phyloP scores from a whole-genome alignment of 306 rosid genomes.

The Purshia tridentata region DNA sequence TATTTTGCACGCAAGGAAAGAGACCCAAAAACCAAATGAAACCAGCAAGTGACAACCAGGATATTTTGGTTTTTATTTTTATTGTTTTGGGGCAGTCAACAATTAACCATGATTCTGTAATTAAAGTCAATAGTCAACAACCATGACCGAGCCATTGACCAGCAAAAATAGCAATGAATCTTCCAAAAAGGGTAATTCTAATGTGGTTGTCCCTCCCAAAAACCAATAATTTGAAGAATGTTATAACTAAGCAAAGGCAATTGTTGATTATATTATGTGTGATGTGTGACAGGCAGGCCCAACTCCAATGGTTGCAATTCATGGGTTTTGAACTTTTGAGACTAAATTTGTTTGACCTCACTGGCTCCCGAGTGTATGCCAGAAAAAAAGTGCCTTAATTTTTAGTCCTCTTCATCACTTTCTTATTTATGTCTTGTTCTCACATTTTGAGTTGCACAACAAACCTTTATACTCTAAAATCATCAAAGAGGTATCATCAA shows the following conservation, averaged over 20 bases:
- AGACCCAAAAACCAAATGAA: not conserved
- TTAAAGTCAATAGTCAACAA: not conserved
- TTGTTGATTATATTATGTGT: not conserved
- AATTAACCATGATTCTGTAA: too few species aligned
- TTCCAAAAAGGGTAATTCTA: not conserved
- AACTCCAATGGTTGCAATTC: not conserved
- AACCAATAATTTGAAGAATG: not conserved
- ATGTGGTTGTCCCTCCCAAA: conserved; percentile 1
- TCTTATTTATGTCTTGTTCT: too few species aligned
- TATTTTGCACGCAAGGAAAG: not conserved
- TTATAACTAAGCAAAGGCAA: not conserved
- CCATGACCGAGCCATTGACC: not conserved
- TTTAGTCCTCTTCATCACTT: not conserved
- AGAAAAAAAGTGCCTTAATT: conserved; percentile 29
- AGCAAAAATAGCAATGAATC: not conserved
- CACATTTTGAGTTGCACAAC: too few species aligned
- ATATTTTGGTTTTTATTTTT: too few species aligned
- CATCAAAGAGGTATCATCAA: too few species aligned
- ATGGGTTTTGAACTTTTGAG: conserved; percentile 40
- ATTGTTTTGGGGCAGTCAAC: too few species aligned
- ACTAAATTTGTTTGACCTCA: conserved; percentile 56
- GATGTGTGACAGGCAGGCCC: too few species aligned
- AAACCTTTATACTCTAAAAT: too few species aligned
- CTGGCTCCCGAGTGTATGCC: conserved; percentile 41
- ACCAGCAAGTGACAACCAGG: not conserved